Base-by-base conservation (phyloP, 2,329 filamentous ascomycete genomes). In the Aspergillus nomiae region DNA sequence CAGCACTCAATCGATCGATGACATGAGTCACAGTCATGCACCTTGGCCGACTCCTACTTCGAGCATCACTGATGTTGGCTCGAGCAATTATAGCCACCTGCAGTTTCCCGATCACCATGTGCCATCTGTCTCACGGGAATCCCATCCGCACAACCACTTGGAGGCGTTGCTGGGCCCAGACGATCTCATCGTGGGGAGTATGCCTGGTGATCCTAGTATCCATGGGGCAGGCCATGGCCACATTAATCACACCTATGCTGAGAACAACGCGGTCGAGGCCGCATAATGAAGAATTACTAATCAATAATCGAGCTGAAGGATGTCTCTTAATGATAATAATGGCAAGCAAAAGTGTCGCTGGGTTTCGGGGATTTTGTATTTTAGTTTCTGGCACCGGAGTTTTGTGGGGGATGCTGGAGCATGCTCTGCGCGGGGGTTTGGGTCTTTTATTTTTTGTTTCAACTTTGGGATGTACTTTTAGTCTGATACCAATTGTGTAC, bases 151-250 rank as follows among this genome's bases (percentile, higher is more conserved):
- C 38, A 74, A 70, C 59, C 67, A 73, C 12, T 73, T 77, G 14
- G 76, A 78, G 55, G 71, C 70, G 3, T 64, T 78, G 26, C 61
- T 77, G 59, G 69, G 74, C 11, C 69, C 74, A 0, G 76, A 78
- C 46, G 75, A 78, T 58, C 65, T 78, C 63, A 76, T 77, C 34
- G 76, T 78, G 38, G 73, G 76, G 30, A 71, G 73, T 21, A 73
- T 78, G 59, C 66, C 76, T 41, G 69, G 68, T 34, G 75, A 73
- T 61, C 67, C 71, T 41, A 68, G 70, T 57, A 72, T 78, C 68
- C 73, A 78, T 63, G 75, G 73, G 68, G 67, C 73, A 21, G 73
- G 73, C 61, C 71, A 72, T 58, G 76, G 76, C 59, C 74, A 76
- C 72, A 66, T 70, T 14, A 71, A 63, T 56, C 58, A 69, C 11